Evolutionary conservation across 208 protist species (phyloP), one percentile per base, ranked within the genome.

Genomic region (Leishmania turanica): DNA sequence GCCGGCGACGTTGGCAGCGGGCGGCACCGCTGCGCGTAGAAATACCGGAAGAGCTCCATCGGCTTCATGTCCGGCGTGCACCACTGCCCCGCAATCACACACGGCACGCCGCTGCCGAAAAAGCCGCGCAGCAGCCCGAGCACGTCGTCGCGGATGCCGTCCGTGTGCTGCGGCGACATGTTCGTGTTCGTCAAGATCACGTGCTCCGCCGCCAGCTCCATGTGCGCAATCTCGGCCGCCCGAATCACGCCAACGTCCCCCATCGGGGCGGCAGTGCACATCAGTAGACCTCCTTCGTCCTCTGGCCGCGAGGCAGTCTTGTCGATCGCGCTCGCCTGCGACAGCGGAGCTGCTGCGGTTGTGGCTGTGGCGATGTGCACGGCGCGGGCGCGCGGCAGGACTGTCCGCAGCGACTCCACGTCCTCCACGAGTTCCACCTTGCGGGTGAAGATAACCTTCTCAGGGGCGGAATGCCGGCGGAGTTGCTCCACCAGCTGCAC

Each of bases 31-130:
- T 89, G 73, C 65, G 86, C 68, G 84, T 97, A 97, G 81, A 98
- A 96, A n/a, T 83, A 81, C 27, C 79, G 80, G 58, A 98, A 95
- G 31, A 98, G 87, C 62, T 93, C 80, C 37, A 88, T 78, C 45
- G 95, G 93, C 47, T 90, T 80, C 92, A 98, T 95, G 79, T 98
- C 95, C 0, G 95, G 95, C 27, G 93, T 98, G 89, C 95, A 98
- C 93, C 95, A 98, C 88, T 95, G 93, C 24, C 89, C 88, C 9
- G 86, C 81, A 75, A 98, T 87, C 15, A 98, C 89, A 79, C 92
- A 96, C 24, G 93, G 92, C 70, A 92, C 93, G 6, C 93, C 93
- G 78, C 87, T 83, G 70, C 89, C 84, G 73, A 93, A 90, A 77
- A 97, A 96, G 45, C 86, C 87, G 19, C 95, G 91, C 74, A 93